Evolutionary conservation across 352 stramenopile genomes (phyloP).

Genomic region (Phytopythium mirpurense): DNA sequence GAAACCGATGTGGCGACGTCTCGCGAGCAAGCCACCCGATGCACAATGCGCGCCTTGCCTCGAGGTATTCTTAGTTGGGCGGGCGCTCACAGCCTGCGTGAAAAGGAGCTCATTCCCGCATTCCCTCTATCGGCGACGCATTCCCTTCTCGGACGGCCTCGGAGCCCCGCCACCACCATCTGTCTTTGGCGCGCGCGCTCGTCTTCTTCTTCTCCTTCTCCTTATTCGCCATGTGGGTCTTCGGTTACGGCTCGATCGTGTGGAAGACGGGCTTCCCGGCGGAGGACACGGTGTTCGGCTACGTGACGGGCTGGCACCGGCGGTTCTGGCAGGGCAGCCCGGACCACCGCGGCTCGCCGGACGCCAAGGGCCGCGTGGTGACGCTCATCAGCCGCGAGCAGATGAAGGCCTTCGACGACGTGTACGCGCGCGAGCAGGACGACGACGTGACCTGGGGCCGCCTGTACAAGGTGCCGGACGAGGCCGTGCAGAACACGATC

Average conservation of each 20-base stretch:
- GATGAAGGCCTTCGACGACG: slow-evolving; percentile 71
- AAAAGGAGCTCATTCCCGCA: slow-evolving; percentile 25
- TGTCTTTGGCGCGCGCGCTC: background rate
- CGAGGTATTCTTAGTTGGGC: too few species aligned
- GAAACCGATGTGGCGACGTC: background rate
- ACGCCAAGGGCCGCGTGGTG: slow-evolving; percentile 74
- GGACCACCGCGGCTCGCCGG: slow-evolving; percentile 78
- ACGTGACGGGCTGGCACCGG: slow-evolving; percentile 80
- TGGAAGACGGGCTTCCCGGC: slow-evolving; percentile 74
- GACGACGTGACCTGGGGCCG: slow-evolving; percentile 81
- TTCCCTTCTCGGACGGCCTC: background rate
- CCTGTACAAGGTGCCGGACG: slow-evolving; percentile 79
- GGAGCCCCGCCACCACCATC: too few species aligned
- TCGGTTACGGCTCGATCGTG: slow-evolving; percentile 79
- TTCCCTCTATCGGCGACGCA: slow-evolving; percentile 16
- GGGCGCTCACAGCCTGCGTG: background rate
- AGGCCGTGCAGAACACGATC: slow-evolving; percentile 71
- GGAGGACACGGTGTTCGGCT: slow-evolving; percentile 62
- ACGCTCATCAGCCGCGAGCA: slow-evolving; percentile 80
- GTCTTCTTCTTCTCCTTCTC: background rate
- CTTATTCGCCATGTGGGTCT: slow-evolving; percentile 64
- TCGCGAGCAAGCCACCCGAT: background rate
- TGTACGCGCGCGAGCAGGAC: slow-evolving; percentile 51
- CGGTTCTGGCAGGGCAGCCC: slow-evolving; percentile 89
- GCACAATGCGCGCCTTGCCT: too few species aligned